Conservation (phyloP, 306 rosid species). For the Cucurbita moschata region DNA sequence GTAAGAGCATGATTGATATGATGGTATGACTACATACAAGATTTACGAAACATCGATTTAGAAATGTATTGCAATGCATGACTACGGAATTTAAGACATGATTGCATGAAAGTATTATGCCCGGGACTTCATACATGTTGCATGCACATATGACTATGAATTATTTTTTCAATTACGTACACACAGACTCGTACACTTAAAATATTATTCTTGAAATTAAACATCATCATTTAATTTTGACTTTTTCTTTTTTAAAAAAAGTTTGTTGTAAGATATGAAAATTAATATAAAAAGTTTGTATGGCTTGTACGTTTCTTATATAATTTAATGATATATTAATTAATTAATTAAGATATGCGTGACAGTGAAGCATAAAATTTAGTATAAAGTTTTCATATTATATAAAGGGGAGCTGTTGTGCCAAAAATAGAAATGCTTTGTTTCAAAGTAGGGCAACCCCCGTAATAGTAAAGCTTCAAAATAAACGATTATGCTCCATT, state of each 20-base stretch:
- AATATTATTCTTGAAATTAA: no score
- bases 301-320: background rate
- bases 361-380: background rate
- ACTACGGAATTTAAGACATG: no score
- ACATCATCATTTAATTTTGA: background rate
- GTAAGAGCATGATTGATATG: no score
- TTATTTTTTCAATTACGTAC: no score
- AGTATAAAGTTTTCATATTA: background rate
- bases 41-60: no score
- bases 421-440: background rate
- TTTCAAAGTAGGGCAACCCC: background rate
- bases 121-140: no score
- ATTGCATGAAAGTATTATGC: no score
- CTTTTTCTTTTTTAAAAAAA: background rate
- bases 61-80: no score
- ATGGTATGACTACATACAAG: no score
- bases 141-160: no score
- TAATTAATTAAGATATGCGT: background rate
- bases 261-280: background rate
- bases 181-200: no score
- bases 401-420: background rate
- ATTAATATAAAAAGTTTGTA: background rate
- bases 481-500: background rate
- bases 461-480: background rate
- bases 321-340: background rate